Evolutionary conservation across 192 early-diverging fungal genomes (phyloP), one percentile per base, ranked within the genome.

Genomic region (Coemansia sp.): DNA sequence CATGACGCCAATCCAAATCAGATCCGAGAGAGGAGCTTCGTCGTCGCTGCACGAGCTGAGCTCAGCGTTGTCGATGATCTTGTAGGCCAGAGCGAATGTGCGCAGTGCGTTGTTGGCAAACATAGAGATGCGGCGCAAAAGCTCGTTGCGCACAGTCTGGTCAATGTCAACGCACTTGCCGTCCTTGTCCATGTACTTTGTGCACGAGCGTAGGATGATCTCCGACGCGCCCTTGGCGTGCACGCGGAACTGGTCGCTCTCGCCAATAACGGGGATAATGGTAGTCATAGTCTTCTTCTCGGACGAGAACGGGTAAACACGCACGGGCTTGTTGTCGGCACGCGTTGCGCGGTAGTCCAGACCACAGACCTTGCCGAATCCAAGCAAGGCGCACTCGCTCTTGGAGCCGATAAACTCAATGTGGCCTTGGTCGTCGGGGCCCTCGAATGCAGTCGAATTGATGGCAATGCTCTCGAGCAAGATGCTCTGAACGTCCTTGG

Each of bases 221-320:
- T 97, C 94, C 3, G 93, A 90, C 3, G 98, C 98, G 45, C 98
- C 98, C 85, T 99, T 99, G 72, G 94, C 90, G 73, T 91, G 92
- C 42, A 97, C 79, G 19, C 92, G 91, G 10, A 70, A 62, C 76
- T 88, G 83, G 1, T 72, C 67, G 19, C 78, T 75, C 57, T 82
- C 81, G 32, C 78, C 74, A 23, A 80, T 80, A 32, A 90, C 74
- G 31, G 86, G 84, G 63, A 95, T 82, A 4, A 97, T 78, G 5
- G 94, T 93, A 17, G 90, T 89, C 97, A 98, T 98, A 8, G 92
- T 82, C 82, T 99, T 99, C 57, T 91, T 88, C 63, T 93, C 93
- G 6, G 93, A 94, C 66, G 88, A 92, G 81, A 99, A 99, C 4
- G 98, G 95, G 66, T 86, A 91, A 11, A 98, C 63, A 66, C 94